These are phyloP conservation scores for Pythium insidiosum DNA, from an alignment of 352 stramenopile genomes.

Conservation along the genomic window DNA sequence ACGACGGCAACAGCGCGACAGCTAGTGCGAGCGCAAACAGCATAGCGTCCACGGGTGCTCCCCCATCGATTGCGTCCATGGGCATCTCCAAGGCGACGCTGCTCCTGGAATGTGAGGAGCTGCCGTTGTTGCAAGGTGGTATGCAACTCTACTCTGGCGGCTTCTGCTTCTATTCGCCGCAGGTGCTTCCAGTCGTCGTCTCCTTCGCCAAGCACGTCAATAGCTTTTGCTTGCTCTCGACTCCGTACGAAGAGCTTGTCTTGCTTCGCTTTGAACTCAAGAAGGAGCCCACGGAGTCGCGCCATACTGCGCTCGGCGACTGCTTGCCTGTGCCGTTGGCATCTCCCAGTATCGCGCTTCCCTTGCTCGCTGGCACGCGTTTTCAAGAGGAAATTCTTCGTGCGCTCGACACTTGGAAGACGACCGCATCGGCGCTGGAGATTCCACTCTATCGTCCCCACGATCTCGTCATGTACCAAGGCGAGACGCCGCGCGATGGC, in stretches of 20 bases:
- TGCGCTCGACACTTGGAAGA: constrained; percentile 47
- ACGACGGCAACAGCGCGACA: constrained; percentile 1
- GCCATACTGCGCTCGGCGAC: too few relatives aligned
- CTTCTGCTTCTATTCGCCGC: constrained; percentile 45
- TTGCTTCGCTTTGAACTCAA: constrained; percentile 51
- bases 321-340: constrained; percentile 30
- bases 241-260: constrained; percentile 54
- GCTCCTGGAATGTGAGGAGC: constrained; percentile 35
- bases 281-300: constrained; percentile 8
- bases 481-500: constrained; percentile 27
- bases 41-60: constrained; percentile 8
- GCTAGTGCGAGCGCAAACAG: too few relatives aligned
- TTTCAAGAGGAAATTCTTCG: constrained; percentile 61
- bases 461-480: constrained; percentile 33
- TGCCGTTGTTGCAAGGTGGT: constrained; percentile 31
- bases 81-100: constrained; percentile 28
- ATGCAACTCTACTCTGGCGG: constrained; percentile 49
- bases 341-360: constrained; percentile 29
- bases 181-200: constrained; percentile 53
- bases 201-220: constrained; percentile 50
- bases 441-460: constrained; percentile 50
- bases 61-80: constrained; percentile 3
- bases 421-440: constrained; percentile 23
- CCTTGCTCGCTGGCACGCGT: constrained; percentile 45
- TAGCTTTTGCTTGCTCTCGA: constrained; percentile 39